These are phyloP conservation scores for Haplosporangium gracile DNA, from an alignment of 192 early-diverging fungal genomes.

Conservation along the genomic window DNA sequence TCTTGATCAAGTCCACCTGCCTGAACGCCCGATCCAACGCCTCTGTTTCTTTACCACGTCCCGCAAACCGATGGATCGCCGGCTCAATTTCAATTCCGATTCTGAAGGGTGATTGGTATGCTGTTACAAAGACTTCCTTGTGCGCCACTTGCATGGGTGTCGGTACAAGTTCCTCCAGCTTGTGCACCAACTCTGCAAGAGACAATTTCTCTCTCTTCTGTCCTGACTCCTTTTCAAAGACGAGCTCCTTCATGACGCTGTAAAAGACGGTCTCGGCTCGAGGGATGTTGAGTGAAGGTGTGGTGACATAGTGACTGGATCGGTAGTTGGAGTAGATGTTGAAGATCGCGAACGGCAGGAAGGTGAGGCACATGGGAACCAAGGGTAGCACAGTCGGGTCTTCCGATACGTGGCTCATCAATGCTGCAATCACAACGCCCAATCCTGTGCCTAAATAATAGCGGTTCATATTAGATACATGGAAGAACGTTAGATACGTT, in stretches of 20 bases:
- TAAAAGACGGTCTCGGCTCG: constrained; percentile 61
- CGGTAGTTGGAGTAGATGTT: constrained; percentile 81
- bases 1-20: constrained; percentile 47
- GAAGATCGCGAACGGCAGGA: constrained; percentile 76
- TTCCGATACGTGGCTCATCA: constrained; percentile 57
- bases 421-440: constrained; percentile 58
- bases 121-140: constrained; percentile 63
- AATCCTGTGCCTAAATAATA: constrained; percentile 51
- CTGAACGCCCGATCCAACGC: constrained; percentile 31
- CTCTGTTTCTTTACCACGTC: constrained; percentile 12
- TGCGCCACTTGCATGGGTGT: constrained; percentile 55
- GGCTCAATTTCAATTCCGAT: constrained; percentile 66
- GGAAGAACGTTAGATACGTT: not conserved
- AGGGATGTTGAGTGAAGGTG: constrained; percentile 71
- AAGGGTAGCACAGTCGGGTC: constrained; percentile 55
- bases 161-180: constrained; percentile 28
- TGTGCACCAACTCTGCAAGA: not conserved
- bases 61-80: constrained; percentile 37
- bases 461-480: not conserved
- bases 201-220: not conserved
- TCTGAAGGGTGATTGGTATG: constrained; percentile 59
- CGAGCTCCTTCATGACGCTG: constrained; percentile 30
- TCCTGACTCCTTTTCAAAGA: not conserved
- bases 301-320: constrained; percentile 75
- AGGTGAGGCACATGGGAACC: constrained; percentile 70